Evolutionary conservation across 768 basidiomycete species (phyloP).

Genomic region (Amanita fuliginea): DNA sequence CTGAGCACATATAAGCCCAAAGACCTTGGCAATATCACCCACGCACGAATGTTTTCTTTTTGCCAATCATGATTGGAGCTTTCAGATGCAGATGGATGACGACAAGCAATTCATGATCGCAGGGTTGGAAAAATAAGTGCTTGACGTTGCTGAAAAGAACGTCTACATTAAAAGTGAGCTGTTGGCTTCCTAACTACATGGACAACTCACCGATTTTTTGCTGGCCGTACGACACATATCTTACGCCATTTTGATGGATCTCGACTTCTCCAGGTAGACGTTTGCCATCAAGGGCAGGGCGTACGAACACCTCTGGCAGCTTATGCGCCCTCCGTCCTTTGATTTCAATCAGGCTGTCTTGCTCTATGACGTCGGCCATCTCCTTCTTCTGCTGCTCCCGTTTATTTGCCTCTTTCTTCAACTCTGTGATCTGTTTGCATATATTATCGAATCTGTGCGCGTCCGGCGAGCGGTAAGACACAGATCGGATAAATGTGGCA

Average conservation of each 20-base stretch:
- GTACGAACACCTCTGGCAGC: conserved; percentile 85
- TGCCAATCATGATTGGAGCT: conserved; percentile 96
- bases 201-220: conserved; percentile 75
- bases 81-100: conserved; percentile 90
- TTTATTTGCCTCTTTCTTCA: conserved; percentile 97
- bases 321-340: conserved; percentile 81
- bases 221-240: conserved; percentile 80
- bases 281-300: conserved; percentile 92
- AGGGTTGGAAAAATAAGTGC: conserved; percentile 98
- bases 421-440: conserved; percentile 84
- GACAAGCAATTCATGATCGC: conserved; percentile 90
- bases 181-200: neutral
- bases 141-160: conserved; percentile 95
- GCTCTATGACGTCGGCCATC: conserved; percentile 96
- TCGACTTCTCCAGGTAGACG: conserved; percentile 95
- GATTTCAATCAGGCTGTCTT: conserved; percentile 80
- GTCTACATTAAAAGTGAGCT: conserved; percentile 35
- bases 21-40: neutral
- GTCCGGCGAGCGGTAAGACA: conserved; percentile 88
- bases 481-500: conserved; percentile 90
- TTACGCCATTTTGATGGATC: conserved; percentile 93
- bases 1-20: conserved; percentile 23
- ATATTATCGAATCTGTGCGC: conserved; percentile 82
- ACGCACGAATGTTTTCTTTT: conserved; percentile 91
- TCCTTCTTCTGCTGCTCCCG: conserved; percentile 97